Conservation (phyloP, 2,329 filamentous ascomycete genomes). For the Ilyonectria robusta region DNA sequence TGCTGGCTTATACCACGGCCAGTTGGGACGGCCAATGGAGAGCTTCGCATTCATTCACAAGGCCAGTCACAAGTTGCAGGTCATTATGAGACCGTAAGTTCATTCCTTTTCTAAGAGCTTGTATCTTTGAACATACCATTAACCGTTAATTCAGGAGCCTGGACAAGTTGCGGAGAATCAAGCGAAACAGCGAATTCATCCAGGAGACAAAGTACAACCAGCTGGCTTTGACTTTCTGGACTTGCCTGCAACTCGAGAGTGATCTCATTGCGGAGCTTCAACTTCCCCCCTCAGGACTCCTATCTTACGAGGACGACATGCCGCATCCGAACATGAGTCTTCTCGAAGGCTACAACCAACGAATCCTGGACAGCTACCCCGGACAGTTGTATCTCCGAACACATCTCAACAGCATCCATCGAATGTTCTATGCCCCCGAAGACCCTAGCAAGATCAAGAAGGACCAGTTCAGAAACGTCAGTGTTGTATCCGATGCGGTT, state of each 20-base stretch:
- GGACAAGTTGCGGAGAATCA: conserved; percentile 61
- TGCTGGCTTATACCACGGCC: conserved; percentile 89
- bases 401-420: conserved; percentile 75
- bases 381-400: conserved; percentile 76
- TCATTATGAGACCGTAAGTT: conserved; percentile 83
- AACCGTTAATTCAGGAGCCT: conserved; percentile 58
- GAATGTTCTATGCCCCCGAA: conserved; percentile 66
- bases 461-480: conserved; percentile 62
- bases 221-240: conserved; percentile 88
- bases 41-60: conserved; percentile 77
- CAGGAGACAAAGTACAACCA: conserved; percentile 69
- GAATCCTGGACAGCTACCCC: conserved; percentile 71
- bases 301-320: conserved; percentile 75
- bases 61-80: conserved; percentile 72
- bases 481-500: conserved; percentile 60
- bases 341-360: conserved; percentile 58
- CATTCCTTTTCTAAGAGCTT: not conserved
- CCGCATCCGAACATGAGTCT: conserved; percentile 73
- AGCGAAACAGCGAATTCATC: conserved; percentile 55
- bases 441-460: conserved; percentile 51
- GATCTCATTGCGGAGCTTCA: conserved; percentile 92
- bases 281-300: conserved; percentile 71
- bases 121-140: not conserved
- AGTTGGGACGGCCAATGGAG: conserved; percentile 87
- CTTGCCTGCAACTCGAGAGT: conserved; percentile 92